Evolutionary conservation across 805 yeast species (phyloP), one percentile per base, ranked within the genome.

Genomic region (Clavispora carvajalis): DNA sequence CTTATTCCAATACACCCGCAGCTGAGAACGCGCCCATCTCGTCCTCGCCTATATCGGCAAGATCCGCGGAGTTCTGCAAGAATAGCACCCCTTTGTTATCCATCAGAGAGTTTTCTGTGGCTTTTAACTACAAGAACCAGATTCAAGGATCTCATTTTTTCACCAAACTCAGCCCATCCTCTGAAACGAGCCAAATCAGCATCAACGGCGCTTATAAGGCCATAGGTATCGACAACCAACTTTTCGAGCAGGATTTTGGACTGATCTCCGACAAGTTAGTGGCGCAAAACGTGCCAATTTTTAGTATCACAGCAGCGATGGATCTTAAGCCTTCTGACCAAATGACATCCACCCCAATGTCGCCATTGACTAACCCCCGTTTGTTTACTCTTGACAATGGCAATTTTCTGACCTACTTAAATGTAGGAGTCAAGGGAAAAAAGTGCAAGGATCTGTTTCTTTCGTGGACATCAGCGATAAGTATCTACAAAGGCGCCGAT

Each of bases 391-490:
- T 48, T 8, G 40, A 40, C 7, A 47, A 47, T 24, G 54, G 54
- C 21, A 21, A n/a, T 12, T 49, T 49, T 13, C 45, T 38, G 41
- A 39, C 54, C 1, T 43, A 26, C 25, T 26, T 43, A n/a, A 38
- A 36, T 4, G 36, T 51, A 17, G 29, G n/a, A 5, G 29, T 49
- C 3, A 37, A 39, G 21, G 26, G 18, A 2, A 15, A 38, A 7
- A 33, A 33, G 21, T 26, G 30, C 18, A 24, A 19, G 2, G 37
- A 41, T 3, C 13, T 39, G 2, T 43, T 44, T 21, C 38, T 48
- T 10, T 26, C 44, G 5, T 67, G 70, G 65, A 59, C 46, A 26
- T 62, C 67, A 39, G 39, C 41, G 19, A 49, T 57, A 9, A 52
- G 53, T 34, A 55, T 67, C 4, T 63, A 51, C 40, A 52, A 51